Percentiles rank a stretch among this genome's conserved stretches.
These are phyloP conservation scores for Gyrodon lividus DNA, from an alignment of 768 basidiomycete species.

Conservation along the genomic window DNA sequence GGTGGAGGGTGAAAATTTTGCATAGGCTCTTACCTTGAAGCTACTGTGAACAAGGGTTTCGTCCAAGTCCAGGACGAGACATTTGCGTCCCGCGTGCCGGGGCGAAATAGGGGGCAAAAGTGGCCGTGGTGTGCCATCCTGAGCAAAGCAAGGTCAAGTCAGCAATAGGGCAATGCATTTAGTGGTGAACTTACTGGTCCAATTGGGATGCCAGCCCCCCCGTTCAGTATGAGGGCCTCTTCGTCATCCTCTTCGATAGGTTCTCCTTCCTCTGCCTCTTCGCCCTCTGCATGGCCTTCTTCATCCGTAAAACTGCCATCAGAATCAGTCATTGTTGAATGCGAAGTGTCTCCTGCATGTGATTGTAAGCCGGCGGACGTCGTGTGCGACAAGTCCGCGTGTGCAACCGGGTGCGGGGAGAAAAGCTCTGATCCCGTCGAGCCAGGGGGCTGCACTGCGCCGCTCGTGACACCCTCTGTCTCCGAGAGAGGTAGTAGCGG, in stretches of 20 bases:
- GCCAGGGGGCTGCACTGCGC: conserved; percentile 89
- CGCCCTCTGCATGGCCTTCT: conserved; percentile 66
- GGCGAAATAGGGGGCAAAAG: conserved; percentile 82
- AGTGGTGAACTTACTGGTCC: conserved; percentile 68
- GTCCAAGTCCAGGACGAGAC: conserved; percentile 93
- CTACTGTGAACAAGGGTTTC: conserved; percentile 97
- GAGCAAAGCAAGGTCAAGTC: conserved; percentile 5
- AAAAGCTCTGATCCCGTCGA: conserved; percentile 54
- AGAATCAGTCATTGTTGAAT: conserved; percentile 32
- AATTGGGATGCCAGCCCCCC: conserved; percentile 93
- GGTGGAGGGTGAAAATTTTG: background rate
- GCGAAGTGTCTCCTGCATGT: conserved; percentile 30
- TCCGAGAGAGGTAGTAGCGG: conserved; percentile 58
- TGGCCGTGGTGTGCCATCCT: conserved; percentile 88
- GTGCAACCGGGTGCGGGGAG: conserved; percentile 25
- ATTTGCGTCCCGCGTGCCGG: conserved; percentile 86
- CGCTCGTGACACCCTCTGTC: conserved; percentile 87
- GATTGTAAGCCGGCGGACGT: conserved; percentile 25
- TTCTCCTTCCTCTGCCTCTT: conserved; percentile 60
- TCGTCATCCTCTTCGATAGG: conserved; percentile 83
- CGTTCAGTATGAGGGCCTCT: conserved; percentile 82
- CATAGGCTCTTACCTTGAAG: conserved; percentile 74
- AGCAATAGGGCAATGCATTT: background rate
- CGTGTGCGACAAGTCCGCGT: conserved; percentile 24
- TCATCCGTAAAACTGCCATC: conserved; percentile 53